Evolutionary conservation across 768 basidiomycete species (phyloP), one percentile per base, ranked within the genome.

Genomic region (Mrakia gelida): DNA sequence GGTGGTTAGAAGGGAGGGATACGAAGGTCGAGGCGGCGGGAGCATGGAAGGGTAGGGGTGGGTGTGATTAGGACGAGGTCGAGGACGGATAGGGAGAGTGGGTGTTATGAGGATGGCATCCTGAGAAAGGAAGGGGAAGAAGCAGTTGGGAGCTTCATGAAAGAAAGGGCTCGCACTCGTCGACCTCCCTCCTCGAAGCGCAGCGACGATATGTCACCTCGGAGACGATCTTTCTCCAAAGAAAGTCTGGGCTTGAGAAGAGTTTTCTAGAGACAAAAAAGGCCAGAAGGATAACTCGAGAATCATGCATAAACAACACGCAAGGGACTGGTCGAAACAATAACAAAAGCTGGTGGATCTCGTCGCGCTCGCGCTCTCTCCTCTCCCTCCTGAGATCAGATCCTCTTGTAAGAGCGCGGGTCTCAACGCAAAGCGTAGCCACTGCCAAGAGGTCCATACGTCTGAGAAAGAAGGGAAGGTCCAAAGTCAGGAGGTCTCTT

Each of bases 21-120:
- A 70, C 67, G 6, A 38, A 15, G 67, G 67, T 26, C 67, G 67
- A 59, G 59, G 26, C 28, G 59, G 28, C 7, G 26, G 23, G 11
- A 26, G 26, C 59, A 59, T 59, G 28, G 59, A 59, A 26, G n/a
- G 59, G 23, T 59, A 52, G 13, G 18, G 49, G 18, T 52, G 3
- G 49, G 18, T n/a, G 59, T 3, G 59, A 59, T 59, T 26, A 59
- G n/a, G 59, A 59, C n/a, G 59, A 10, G 59, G 13, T n/a, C 28
- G 54, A 56, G 54, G 18, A n/a, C 6, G 59, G 10, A 11, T 2
- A 59, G 59, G n/a, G 26, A 59, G n/a, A 28, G 59, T 59, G 59
- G 59, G 59, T 28, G 59, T 59, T 59, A 59, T n/a, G 59, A 59
- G n/a, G 59, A 59, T 59, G 59, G 59, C 59, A 59, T 59, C 59